These are phyloP conservation scores for Saussurea involucrata DNA, from an alignment of 129 eudicot genomes.

Conservation along the genomic window DNA sequence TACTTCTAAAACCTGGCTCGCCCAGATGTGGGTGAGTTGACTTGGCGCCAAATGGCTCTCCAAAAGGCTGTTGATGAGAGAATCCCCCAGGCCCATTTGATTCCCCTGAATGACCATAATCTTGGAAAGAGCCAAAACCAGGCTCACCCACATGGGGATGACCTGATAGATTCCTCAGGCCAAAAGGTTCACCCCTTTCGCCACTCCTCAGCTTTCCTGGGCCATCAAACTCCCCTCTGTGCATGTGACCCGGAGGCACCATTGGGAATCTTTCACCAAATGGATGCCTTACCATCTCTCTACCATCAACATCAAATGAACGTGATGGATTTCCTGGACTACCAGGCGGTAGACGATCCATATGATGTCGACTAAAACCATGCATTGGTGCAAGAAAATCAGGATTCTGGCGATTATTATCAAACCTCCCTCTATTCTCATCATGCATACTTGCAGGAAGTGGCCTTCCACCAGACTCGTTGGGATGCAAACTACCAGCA, in stretches of 20 bases:
- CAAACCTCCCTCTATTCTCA: conserved; percentile 41
- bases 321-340: conserved; percentile 60
- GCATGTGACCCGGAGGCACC: conserved; percentile 48
- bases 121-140: conserved; percentile 49
- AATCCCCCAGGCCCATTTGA: conserved; percentile 45
- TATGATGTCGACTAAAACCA: conserved; percentile 56
- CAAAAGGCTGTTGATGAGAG: conserved; percentile 46
- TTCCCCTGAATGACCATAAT: conserved; percentile 51
- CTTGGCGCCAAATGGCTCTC: conserved; percentile 43
- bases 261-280: conserved; percentile 58
- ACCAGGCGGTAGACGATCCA: conserved; percentile 47
- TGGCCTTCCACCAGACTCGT: conserved; percentile 44
- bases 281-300: conserved; percentile 45
- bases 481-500: conserved; percentile 34
- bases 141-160: conserved; percentile 46
- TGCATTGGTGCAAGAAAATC: conserved; percentile 53
- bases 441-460: conserved; percentile 33
- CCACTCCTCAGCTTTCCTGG: conserved; percentile 43
- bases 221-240: conserved; percentile 64
- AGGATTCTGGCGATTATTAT: conserved; percentile 26
- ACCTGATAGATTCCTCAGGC: conserved; percentile 41
- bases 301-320: conserved; percentile 55
- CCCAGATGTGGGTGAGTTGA: conserved; percentile 58
- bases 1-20: conserved; percentile 72
- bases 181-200: conserved; percentile 55